Evolutionary conservation across 2,329 filamentous ascomycete species (phyloP), one percentile per base, ranked within the genome.

Genomic region (Tetracladium maxilliforme): DNA sequence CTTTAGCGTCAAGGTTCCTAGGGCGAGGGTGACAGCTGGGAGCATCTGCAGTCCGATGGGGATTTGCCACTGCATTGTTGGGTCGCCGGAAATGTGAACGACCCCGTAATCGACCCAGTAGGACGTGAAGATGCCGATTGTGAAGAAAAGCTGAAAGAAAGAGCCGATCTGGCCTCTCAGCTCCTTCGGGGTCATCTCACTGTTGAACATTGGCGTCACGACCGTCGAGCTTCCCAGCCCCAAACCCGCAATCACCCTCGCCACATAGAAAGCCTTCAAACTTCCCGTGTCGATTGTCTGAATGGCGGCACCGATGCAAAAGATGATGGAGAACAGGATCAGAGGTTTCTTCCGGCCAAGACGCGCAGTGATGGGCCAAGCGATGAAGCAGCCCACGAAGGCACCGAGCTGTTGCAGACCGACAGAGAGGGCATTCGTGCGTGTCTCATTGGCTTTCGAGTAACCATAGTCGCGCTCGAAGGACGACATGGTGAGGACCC

Each of bases 381-480:
- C 52, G 15, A 51, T 34, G 26, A 65, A 55, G 30, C 59, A 61
- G 13, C 60, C 61, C 15, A 60, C 52, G 30, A 68, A 59, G 17
- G 60, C 59, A 14, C 61, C 61, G 7, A 60, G 54, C 31, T 64
- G 59, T 26, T 64, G 58, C 11, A 64, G 54, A 3, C 56, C 54
- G 12, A 62, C 56, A 18, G 56, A 52, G 24, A 62, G 55, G 5
- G 56, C 56, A 30, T 54, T 58, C 32, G 54, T 42, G 4, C 42
- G 45, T 2, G 53, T 57, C 26, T 48, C 43, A 22, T 55, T 37
- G 4, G 38, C 37, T 8, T 42, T 39, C n/a, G 44, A 44, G 31
- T 56, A 60, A 8, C 44, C 32, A 30, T 57, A 60, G 30, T 56
- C 54, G 22, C 43, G 32, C 21, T 52, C 40, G 36, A 58, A 62